phyloP scores from a whole-genome alignment of 768 basidiomycete species.

The Suillus spraguei region DNA sequence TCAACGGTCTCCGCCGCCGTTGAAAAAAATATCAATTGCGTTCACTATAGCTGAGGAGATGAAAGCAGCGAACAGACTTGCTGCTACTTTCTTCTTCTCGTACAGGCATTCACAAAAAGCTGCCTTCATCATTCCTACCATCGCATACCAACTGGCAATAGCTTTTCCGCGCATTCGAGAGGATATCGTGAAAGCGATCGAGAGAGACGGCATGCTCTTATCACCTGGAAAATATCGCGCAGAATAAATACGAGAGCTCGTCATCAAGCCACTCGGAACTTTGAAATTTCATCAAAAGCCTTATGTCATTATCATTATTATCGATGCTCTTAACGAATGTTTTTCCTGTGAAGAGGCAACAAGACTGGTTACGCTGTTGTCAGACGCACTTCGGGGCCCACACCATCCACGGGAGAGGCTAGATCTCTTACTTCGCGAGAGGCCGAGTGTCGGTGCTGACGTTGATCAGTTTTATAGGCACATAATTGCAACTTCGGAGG shows the following conservation, averaged over 20 bases:
- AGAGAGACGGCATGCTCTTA: constrained; percentile 11
- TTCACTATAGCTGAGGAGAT: neutral
- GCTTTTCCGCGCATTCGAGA: constrained; percentile 14
- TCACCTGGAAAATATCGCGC: neutral
- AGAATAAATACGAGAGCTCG: constrained; percentile 19
- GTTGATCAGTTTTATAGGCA: neutral
- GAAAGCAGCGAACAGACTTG: constrained; percentile 14
- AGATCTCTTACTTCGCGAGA: neutral
- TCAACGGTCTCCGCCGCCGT: neutral
- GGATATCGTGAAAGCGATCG: constrained; percentile 16
- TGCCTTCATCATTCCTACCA: constrained; percentile 15
- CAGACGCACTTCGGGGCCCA: constrained; percentile 12
- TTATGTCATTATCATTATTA: constrained; percentile 9
- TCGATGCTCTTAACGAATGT: constrained; percentile 14
- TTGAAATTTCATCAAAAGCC: constrained; percentile 11
- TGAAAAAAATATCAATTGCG: neutral
- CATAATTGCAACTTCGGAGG: neutral
- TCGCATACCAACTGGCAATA: constrained; percentile 21
- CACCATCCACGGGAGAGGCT: neutral
- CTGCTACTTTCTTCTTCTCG: constrained; percentile 23
- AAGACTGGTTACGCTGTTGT: constrained; percentile 13
- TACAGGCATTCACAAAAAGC: constrained; percentile 11
- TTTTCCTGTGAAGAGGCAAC: constrained; percentile 15
- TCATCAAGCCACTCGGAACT: constrained; percentile 15
- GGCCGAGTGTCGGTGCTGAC: neutral